Conservation (phyloP, 257 asterid species). For the Echium plantagineum region DNA sequence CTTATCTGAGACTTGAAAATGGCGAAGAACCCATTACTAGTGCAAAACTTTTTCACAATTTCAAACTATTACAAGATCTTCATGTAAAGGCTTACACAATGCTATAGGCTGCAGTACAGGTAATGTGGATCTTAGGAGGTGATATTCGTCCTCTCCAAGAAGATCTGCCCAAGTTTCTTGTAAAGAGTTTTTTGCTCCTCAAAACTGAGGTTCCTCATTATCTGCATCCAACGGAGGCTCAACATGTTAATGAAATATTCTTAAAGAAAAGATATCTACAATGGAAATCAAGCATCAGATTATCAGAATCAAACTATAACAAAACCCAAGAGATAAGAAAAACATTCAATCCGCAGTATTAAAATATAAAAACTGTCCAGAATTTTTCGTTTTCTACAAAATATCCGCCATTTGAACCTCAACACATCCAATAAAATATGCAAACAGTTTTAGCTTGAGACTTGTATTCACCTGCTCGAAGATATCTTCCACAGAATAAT, state of each 20-base stretch:
- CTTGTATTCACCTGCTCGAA: slow-evolving; percentile 40
- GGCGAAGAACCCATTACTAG: not conserved
- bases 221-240: slow-evolving; percentile 25
- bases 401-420: too few species aligned
- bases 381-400: too few species aligned
- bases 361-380: too few species aligned
- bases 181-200: slow-evolving; percentile 50
- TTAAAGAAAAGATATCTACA: not conserved
- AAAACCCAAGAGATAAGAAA: too few species aligned
- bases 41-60: not conserved
- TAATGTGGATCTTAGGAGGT: slow-evolving; percentile 8
- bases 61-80: not conserved
- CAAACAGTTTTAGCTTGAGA: not conserved
- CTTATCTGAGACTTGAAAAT: not conserved
- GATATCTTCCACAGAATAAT: slow-evolving; percentile 37
- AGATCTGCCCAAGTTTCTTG: slow-evolving; percentile 41
- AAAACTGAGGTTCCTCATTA: slow-evolving; percentile 40
- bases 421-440: too few species aligned
- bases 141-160: slow-evolving; percentile 25
- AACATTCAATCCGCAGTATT: too few species aligned
- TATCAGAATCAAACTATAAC: too few species aligned
- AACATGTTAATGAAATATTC: not conserved
- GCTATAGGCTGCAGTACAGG: not conserved
- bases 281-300: not conserved
- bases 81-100: not conserved